Evolutionary conservation across 345 rosid species (phyloP).

Genomic region (Citrus glauca): DNA sequence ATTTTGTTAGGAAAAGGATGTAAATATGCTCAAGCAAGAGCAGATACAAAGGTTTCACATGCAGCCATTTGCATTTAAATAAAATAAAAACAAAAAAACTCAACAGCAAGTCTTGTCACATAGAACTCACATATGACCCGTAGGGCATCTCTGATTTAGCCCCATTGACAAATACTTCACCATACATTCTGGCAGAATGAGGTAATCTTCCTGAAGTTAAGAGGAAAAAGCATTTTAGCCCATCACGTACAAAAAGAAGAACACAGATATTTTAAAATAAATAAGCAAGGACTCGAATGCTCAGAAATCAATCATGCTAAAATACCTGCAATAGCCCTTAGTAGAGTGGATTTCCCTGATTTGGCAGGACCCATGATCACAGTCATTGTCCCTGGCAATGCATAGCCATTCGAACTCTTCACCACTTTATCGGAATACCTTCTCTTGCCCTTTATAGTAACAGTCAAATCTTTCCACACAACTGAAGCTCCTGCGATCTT

Average conservation of each 20-base stretch:
- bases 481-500: slow-evolving; percentile 85
- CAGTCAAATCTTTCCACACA: slow-evolving; percentile 96
- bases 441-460: slow-evolving; percentile 82
- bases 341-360: slow-evolving; percentile 90
- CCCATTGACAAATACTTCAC: slow-evolving; percentile 89
- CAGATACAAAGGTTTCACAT: background rate
- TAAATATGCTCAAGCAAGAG: background rate
- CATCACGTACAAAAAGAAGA: background rate
- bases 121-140: slow-evolving; percentile 83
- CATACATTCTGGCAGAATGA: slow-evolving; percentile 70
- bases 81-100: background rate
- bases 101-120: background rate
- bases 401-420: slow-evolving; percentile 94
- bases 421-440: slow-evolving; percentile 88
- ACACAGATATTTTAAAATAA: background rate
- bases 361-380: slow-evolving; percentile 99
- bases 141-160: slow-evolving; percentile 65
- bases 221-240: slow-evolving; percentile 21
- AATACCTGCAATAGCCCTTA: slow-evolving; percentile 92
- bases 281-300: background rate
- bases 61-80: background rate
- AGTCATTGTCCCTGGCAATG: slow-evolving; percentile 94
- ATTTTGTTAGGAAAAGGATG: background rate
- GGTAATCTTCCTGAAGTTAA: slow-evolving; percentile 70
- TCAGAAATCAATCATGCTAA: background rate